A percentile compares a stretch with the other conserved stretches of the same genome.
phyloP scores from a whole-genome alignment of 352 stramenopile species.

The Thraustotheca clavata region DNA sequence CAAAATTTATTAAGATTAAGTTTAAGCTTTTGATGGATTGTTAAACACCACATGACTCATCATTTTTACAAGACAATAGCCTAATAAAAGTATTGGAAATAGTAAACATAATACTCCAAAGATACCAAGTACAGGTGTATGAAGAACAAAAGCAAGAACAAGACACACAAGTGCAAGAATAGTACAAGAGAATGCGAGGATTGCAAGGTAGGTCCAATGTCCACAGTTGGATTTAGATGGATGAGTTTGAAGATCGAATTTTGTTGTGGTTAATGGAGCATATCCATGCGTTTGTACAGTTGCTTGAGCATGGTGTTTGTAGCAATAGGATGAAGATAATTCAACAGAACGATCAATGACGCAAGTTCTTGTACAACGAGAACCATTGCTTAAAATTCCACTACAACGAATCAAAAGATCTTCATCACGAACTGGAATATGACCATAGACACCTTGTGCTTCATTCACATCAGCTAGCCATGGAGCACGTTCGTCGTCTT shows the following conservation, averaged over 20 bases:
- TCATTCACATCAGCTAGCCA: conserved; percentile 11
- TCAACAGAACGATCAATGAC: background rate
- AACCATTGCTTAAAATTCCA: conserved; percentile 4
- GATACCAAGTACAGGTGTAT: conserved; percentile 4
- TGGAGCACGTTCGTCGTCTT: background rate
- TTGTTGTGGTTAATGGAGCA: background rate
- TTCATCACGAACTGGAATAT: background rate
- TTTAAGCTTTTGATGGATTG: no score
- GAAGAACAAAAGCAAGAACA: background rate
- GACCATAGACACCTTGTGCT: background rate
- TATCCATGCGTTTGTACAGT: background rate
- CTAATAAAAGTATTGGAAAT: conserved; percentile 11
- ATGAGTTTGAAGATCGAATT: conserved; percentile 7
- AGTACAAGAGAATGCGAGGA: background rate
- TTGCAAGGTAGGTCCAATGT: conserved; percentile 13
- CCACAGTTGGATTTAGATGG: background rate
- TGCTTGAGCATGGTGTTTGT: conserved; percentile 7
- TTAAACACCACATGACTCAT: background rate
- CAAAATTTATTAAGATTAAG: no score
- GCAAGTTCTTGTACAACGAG: conserved; percentile 11
- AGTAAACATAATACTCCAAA: conserved; percentile 5
- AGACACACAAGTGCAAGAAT: conserved; percentile 5
- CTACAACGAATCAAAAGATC: conserved; percentile 7
- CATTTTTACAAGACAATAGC: conserved; percentile 11
- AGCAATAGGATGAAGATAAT: conserved; percentile 4